Conservation (phyloP, 306 rosid species). For the Biancaea sappan region DNA sequence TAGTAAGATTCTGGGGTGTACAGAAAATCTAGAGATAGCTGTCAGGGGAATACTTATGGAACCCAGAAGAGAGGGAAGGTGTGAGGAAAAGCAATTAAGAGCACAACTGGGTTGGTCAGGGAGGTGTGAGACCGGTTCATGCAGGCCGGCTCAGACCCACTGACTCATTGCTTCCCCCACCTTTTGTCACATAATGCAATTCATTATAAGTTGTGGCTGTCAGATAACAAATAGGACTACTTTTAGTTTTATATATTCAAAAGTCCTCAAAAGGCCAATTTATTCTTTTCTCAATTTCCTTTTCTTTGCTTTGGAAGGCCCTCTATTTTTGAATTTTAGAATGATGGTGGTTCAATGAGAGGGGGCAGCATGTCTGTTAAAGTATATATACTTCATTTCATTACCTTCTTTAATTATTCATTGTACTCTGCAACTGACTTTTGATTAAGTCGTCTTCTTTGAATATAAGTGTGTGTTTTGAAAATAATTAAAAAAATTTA, state of each 20-base stretch:
- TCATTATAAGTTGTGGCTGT: constrained; percentile 24
- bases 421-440: no score
- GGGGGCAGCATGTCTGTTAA: constrained; percentile 73
- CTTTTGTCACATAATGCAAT: constrained; percentile 25
- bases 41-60: constrained; percentile 47
- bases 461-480: no score
- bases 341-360: constrained; percentile 58
- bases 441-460: no score
- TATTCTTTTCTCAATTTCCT: constrained; percentile 28
- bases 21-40: constrained; percentile 30
- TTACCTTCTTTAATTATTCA: constrained; percentile 1
- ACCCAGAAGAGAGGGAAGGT: constrained; percentile 30
- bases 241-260: no score
- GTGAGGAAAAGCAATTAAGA: constrained; percentile 55
- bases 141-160: constrained; percentile 68
- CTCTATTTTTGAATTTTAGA: constrained; percentile 35
- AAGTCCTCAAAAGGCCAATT: constrained; percentile 6
- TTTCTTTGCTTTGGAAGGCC: not conserved
- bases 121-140: constrained; percentile 73
- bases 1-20: not conserved
- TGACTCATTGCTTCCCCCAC: not conserved
- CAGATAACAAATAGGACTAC: constrained; percentile 26
- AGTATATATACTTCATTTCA: constrained; percentile 52
- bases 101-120: constrained; percentile 75
- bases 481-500: no score